Percentiles rank a stretch among this genome's conserved stretches.
Evolutionary conservation across 805 yeast species (phyloP).

Genomic region (Saturnispora gosingensis): DNA sequence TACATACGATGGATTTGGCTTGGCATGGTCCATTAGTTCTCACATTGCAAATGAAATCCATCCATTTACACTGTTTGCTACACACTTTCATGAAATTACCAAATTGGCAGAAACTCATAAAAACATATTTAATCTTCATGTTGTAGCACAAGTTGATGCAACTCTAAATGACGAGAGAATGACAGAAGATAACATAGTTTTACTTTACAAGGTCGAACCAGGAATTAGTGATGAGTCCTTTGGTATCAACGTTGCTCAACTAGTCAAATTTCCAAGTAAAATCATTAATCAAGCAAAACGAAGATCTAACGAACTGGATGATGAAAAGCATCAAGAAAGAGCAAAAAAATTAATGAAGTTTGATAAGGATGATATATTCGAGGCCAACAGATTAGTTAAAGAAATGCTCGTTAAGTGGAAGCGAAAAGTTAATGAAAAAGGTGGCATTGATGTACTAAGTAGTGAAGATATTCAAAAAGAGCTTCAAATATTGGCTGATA

Average conservation of each 20-base stretch:
- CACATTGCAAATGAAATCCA: conserved; percentile 60
- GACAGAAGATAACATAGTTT: conserved; percentile 59
- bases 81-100: conserved; percentile 95
- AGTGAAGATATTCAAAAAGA: conserved; percentile 32
- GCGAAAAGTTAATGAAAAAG: conserved; percentile 34
- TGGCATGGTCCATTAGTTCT: conserved; percentile 95
- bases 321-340: conserved; percentile 28
- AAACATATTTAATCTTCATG: conserved; percentile 77
- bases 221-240: conserved; percentile 95
- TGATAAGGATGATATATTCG: conserved; percentile 38
- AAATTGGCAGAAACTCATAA: conserved; percentile 54
- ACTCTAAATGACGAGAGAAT: conserved; percentile 24
- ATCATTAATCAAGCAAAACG: conserved; percentile 93
- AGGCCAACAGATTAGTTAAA: conserved; percentile 48
- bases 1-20: conserved; percentile 94
- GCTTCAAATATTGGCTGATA: conserved; percentile 29
- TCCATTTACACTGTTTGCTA: conserved; percentile 86
- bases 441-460: conserved; percentile 34
- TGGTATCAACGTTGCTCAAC: conserved; percentile 96
- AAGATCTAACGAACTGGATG: conserved; percentile 79
- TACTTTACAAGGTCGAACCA: conserved; percentile 87
- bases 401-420: conserved; percentile 48
- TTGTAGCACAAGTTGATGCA: conserved; percentile 79
- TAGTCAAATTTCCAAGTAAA: conserved; percentile 85
- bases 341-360: conserved; percentile 43